phyloP scores from a whole-genome alignment of 2,329 filamentous ascomycete genomes.

The Thelonectria blattea region DNA sequence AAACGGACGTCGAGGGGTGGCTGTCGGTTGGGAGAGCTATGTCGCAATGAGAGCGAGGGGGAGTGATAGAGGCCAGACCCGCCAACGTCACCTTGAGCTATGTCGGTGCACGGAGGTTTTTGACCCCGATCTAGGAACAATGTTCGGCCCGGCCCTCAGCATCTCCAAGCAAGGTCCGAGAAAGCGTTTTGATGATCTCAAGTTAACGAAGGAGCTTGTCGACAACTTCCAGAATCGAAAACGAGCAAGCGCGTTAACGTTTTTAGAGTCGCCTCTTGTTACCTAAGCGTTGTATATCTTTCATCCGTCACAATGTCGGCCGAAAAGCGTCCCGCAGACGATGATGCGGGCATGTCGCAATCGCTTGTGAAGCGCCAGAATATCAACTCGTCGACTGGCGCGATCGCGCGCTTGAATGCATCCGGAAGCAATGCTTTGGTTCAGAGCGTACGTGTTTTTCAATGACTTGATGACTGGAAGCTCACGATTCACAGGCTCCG shows the following conservation, averaged over 20 bases:
- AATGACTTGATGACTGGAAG: neutral
- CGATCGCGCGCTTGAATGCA: slow-evolving; percentile 58
- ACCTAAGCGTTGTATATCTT: neutral
- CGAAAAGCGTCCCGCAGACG: slow-evolving; percentile 90
- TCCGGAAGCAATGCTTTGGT: slow-evolving; percentile 53
- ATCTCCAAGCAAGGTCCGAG: slow-evolving; percentile 31
- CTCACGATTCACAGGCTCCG: slow-evolving; percentile 62
- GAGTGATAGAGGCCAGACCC: slow-evolving; percentile 21
- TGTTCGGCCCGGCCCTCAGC: slow-evolving; percentile 41
- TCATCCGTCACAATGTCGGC: slow-evolving; percentile 70
- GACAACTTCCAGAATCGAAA: slow-evolving; percentile 14
- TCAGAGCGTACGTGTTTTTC: slow-evolving; percentile 52
- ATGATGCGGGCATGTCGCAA: slow-evolving; percentile 79
- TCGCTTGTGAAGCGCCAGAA: slow-evolving; percentile 91
- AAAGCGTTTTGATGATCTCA: slow-evolving; percentile 4
- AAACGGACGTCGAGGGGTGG: neutral
- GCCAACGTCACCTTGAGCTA: slow-evolving; percentile 29
- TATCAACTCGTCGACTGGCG: slow-evolving; percentile 55
- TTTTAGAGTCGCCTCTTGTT: slow-evolving; percentile 18
- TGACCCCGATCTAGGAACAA: slow-evolving; percentile 42
- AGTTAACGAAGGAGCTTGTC: slow-evolving; percentile 23
- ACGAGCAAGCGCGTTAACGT: slow-evolving; percentile 15
- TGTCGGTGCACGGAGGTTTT: slow-evolving; percentile 34
- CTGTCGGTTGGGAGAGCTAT: slow-evolving; percentile 1
- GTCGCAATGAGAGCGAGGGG: slow-evolving; percentile 13